Percentiles rank a stretch among this genome's conserved stretches.
Conservation (phyloP, 441 rosid species). For the Isatis lusitanica region DNA sequence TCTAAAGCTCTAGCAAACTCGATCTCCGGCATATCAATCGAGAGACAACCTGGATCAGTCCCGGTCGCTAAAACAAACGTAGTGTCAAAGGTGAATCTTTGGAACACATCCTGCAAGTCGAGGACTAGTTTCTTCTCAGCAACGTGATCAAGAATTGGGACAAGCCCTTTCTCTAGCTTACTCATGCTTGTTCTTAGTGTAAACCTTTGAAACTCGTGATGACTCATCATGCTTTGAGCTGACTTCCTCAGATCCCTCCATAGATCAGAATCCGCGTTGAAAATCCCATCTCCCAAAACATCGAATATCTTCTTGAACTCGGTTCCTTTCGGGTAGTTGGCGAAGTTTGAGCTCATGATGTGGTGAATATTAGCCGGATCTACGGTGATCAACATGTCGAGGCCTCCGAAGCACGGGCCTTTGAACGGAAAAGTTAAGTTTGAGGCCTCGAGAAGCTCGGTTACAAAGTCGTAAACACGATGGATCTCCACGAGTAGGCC, state of each 20-base stretch:
- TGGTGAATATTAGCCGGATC: constrained; percentile 30
- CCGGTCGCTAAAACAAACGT: constrained; percentile 18
- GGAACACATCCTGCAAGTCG: constrained; percentile 25
- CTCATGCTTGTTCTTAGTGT: constrained; percentile 21
- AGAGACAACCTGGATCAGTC: constrained; percentile 9
- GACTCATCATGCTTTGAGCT: constrained; percentile 21
- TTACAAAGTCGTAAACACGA: constrained; percentile 19
- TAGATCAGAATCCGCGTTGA: constrained; percentile 11
- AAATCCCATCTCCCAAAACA: constrained; percentile 23
- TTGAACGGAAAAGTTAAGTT: constrained; percentile 25
- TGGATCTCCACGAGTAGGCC: constrained; percentile 16
- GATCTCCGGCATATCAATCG: not conserved
- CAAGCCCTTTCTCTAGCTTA: constrained; percentile 23
- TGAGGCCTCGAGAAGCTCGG: constrained; percentile 16
- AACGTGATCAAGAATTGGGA: constrained; percentile 11
- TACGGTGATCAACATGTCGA: constrained; percentile 20
- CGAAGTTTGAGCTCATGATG: constrained; percentile 26
- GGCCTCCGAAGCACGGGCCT: constrained; percentile 1
- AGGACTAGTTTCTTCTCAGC: constrained; percentile 7
- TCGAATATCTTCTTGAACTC: constrained; percentile 30
- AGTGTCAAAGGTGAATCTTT: constrained; percentile 21
- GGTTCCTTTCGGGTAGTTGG: constrained; percentile 17
- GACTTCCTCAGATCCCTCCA: constrained; percentile 24
- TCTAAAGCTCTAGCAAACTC: constrained; percentile 22
- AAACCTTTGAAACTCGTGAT: constrained; percentile 27